Evolutionary conservation across 2,329 filamentous ascomycete species (phyloP), one percentile per base, ranked within the genome.

Genomic region (Ophioceras dolichostomum): DNA sequence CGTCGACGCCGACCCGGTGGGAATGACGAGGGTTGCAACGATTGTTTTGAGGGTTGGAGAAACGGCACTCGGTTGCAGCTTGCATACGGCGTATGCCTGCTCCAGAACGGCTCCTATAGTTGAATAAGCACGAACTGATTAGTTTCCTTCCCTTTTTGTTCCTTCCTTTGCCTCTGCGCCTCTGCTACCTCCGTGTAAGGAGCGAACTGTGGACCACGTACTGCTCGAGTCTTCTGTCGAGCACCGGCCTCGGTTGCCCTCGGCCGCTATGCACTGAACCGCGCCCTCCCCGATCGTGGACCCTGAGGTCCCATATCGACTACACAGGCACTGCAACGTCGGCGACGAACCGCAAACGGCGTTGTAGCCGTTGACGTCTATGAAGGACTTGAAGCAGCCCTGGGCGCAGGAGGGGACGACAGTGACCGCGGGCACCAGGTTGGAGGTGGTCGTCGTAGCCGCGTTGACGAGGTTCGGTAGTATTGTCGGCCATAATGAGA

Each of bases 261-360:
- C 68, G 7, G 71, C 71, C 8, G 70, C 61, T 24, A 83, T 67
- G 53, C 82, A 87, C 49, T 79, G 71, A 43, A 84, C 57, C 4
- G 75, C 78, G 10, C 69, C 80, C 57, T 86, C 82, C n/a, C 79
- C 80, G 34, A 85, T 49, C 2, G 82, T 85, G 47, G 76, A 79
- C 9, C 76, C 78, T 21, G 69, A 69, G 10, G 54, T 57, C 8
- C 78, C 78, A 24, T 63, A 62, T 40, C 66, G 64, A 27, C 67
- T 66, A 53, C 82, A 87, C 6, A 86, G 62, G 46, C 78, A 84
- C 48, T 65, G 58, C 45, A 84, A 53, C 19, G 76, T 65, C 10
- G 68, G 62, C 12, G 58, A 57, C 24, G 56, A 50, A 21, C 63
- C 62, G 48, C 77, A 81, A 34, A 53, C 50, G 35, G 54, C 56